These are phyloP conservation scores for Mucor lusitanicus DNA, from an alignment of 371 early-diverging fungal genomes.

Conservation along the genomic window DNA sequence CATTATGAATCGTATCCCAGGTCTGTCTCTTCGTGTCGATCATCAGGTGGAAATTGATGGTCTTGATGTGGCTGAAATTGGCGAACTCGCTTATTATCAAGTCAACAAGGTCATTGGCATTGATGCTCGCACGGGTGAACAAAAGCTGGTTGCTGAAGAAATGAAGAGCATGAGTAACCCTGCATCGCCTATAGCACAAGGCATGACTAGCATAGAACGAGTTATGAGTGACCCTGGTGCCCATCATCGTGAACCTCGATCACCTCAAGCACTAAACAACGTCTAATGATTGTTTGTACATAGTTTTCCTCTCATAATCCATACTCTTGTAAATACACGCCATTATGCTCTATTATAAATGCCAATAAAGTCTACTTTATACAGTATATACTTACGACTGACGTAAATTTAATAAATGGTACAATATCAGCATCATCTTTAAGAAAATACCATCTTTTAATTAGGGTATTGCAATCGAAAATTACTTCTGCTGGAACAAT, in stretches of 20 bases:
- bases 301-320: no score
- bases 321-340: no score
- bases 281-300: neutral
- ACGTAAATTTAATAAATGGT: no score
- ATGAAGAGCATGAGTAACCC: neutral
- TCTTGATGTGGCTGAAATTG: conserved; percentile 78
- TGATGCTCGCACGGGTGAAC: conserved; percentile 40
- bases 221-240: neutral
- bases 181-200: neutral
- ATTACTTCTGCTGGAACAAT: no score
- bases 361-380: no score
- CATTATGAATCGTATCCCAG: conserved; percentile 81
- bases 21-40: conserved; percentile 73
- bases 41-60: conserved; percentile 74
- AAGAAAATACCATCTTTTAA: no score
- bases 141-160: conserved; percentile 25
- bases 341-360: no score
- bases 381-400: no score
- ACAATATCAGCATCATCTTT: no score
- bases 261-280: neutral
- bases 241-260: neutral
- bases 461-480: no score
- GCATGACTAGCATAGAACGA: neutral
- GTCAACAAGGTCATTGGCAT: conserved; percentile 48
- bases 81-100: conserved; percentile 71